Evolutionary conservation across 225 moss, liverwort and hornwort genomes (phyloP).

Genomic region (Sphagnum tenellum): DNA sequence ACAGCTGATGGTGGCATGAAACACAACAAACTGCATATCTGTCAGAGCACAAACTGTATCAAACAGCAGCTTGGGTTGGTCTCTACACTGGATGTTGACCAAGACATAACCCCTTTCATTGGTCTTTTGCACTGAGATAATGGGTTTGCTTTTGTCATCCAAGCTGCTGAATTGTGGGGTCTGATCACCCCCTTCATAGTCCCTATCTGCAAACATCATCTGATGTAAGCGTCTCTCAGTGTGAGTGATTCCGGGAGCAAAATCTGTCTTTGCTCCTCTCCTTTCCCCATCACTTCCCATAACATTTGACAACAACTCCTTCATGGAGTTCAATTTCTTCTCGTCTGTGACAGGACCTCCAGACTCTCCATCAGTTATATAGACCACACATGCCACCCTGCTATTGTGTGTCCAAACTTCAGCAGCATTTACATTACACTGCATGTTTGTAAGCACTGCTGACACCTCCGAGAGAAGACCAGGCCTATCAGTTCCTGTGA

Average conservation of each 20-base stretch:
- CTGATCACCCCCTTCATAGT: constrained; percentile 21
- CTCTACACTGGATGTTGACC: constrained; percentile 36
- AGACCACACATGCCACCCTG: constrained; percentile 83
- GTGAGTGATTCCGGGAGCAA: constrained; percentile 42
- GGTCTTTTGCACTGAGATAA: constrained; percentile 16
- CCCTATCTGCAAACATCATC: constrained; percentile 50
- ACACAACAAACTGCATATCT: constrained; percentile 54
- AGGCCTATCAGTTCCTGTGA: constrained; percentile 77
- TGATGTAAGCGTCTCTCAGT: constrained; percentile 52
- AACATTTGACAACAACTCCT: constrained; percentile 34
- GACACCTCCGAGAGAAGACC: constrained; percentile 79
- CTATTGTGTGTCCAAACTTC: constrained; percentile 93
- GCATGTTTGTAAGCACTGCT: constrained; percentile 60
- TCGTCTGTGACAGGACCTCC: constrained; percentile 60
- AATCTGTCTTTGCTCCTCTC: constrained; percentile 26
- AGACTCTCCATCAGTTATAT: constrained; percentile 72
- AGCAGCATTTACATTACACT: constrained; percentile 75
- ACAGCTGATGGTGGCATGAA: constrained; percentile 28
- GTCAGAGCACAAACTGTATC: constrained; percentile 65
- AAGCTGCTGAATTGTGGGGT: constrained; percentile 1
- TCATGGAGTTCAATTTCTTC: constrained; percentile 34
- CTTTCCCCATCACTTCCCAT: constrained; percentile 38
- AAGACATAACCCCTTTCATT: constrained; percentile 7
- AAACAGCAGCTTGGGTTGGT: constrained; percentile 55
- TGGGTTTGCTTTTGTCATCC: constrained; percentile 7